These are phyloP conservation scores for Psilocybe cubensis DNA, from an alignment of 768 basidiomycete species.

Conservation along the genomic window DNA sequence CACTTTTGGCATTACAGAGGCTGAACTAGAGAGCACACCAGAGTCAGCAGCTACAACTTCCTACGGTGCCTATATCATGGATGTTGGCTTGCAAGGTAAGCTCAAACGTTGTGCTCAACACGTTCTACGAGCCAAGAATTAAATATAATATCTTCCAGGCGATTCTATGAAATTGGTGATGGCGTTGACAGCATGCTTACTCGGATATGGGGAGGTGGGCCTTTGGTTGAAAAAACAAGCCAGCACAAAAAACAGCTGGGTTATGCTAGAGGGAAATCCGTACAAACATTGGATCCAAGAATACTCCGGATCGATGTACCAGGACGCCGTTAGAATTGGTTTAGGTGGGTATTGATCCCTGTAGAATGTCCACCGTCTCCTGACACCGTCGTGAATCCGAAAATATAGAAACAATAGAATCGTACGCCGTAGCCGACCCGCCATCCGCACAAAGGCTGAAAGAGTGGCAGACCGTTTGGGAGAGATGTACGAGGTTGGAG, in stretches of 20 bases:
- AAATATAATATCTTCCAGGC: constrained; percentile 38
- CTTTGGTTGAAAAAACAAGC: constrained; percentile 74
- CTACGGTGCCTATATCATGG: constrained; percentile 86
- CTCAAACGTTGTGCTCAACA: neutral
- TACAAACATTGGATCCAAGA: constrained; percentile 82
- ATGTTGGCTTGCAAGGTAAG: constrained; percentile 72
- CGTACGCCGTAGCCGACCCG: constrained; percentile 58
- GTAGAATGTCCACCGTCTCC: neutral
- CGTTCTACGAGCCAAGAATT: neutral
- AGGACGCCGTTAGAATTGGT: constrained; percentile 71
- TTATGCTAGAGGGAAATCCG: constrained; percentile 66
- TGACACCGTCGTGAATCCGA: neutral
- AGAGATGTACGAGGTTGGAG: constrained; percentile 76
- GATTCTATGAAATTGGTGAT: constrained; percentile 76
- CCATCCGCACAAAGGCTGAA: constrained; percentile 61
- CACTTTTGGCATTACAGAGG: constrained; percentile 64
- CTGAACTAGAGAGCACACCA: constrained; percentile 61
- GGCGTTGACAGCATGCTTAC: constrained; percentile 81
- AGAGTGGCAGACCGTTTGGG: constrained; percentile 77
- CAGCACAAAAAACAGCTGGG: constrained; percentile 50
- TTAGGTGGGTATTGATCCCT: constrained; percentile 55
- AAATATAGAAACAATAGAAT: constrained; percentile 72
- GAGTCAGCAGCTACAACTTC: constrained; percentile 79
- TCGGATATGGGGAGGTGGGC: constrained; percentile 94
- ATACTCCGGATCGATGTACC: constrained; percentile 74